Percentiles rank a stretch among this genome's conserved stretches.
Conservation (phyloP, 495 filamentous ascomycete species). For the Aspergillus bridgeri region DNA sequence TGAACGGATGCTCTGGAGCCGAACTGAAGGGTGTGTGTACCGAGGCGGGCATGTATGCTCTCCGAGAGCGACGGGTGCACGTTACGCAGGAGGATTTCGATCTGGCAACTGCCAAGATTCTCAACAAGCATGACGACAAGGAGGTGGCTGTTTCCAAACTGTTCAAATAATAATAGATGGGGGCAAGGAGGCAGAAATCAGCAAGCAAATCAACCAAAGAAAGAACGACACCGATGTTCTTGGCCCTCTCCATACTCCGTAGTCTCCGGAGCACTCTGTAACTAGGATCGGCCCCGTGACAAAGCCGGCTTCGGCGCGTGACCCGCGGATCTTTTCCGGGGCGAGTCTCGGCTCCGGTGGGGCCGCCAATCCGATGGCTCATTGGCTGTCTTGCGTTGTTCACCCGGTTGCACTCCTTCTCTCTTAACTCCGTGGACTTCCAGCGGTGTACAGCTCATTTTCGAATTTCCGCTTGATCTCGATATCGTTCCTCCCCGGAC, state of each 20-base stretch:
- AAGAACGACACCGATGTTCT: too few relatives aligned
- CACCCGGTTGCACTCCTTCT: background rate
- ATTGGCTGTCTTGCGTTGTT: background rate
- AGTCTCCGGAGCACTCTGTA: too few relatives aligned
- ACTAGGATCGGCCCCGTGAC: slow-evolving; percentile 10
- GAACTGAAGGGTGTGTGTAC: slow-evolving; percentile 98
- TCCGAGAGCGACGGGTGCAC: slow-evolving; percentile 91
- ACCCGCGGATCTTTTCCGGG: slow-evolving; percentile 31
- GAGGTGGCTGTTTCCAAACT: slow-evolving; percentile 85
- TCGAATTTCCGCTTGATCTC: background rate
- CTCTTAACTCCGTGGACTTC: too few relatives aligned
- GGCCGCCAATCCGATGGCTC: slow-evolving; percentile 4
- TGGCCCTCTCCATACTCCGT: too few relatives aligned
- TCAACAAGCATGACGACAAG: slow-evolving; percentile 99
- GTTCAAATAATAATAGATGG: slow-evolving; percentile 88
- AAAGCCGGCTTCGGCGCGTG: slow-evolving; percentile 27
- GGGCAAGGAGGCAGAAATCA: too few relatives aligned
- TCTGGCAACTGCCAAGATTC: slow-evolving; percentile 95
- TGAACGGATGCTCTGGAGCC: slow-evolving; percentile 97
- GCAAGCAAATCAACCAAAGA: too few relatives aligned
- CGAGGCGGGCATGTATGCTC: slow-evolving; percentile 95
- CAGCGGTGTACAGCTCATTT: too few relatives aligned
- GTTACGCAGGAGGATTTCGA: slow-evolving; percentile 99
- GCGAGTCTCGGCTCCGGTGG: slow-evolving; percentile 22
- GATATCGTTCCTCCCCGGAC: slow-evolving; percentile 13